These are phyloP conservation scores for Gracilariopsis chorda DNA, from an alignment of 23 red algal genomes.

Conservation along the genomic window DNA sequence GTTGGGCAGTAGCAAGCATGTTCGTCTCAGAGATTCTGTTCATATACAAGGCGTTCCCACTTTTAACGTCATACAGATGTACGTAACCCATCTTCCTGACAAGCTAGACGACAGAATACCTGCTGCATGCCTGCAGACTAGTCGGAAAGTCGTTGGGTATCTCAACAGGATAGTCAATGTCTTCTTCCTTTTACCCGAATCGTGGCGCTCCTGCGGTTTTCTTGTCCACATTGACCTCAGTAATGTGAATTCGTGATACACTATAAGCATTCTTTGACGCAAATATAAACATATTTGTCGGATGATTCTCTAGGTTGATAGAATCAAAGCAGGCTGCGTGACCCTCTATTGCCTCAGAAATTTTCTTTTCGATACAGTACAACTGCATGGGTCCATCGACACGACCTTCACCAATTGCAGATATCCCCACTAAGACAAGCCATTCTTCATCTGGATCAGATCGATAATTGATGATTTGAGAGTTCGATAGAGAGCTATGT, in stretches of 20 bases:
- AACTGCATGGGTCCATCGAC: constrained; percentile 86
- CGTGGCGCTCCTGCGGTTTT: constrained; percentile 86
- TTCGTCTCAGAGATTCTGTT: constrained; percentile 88
- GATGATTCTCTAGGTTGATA: constrained; percentile 38
- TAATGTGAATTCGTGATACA: constrained; percentile 69
- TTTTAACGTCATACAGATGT: constrained; percentile 84
- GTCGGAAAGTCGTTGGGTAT: constrained; percentile 66
- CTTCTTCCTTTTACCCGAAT: constrained; percentile 82
- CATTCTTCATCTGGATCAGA: constrained; percentile 73
- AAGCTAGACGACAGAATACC: constrained; percentile 69
- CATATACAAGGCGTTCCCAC: constrained; percentile 78
- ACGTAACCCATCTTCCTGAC: constrained; percentile 90
- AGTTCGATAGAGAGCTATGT: constrained; percentile 57
- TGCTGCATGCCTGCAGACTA: constrained; percentile 72
- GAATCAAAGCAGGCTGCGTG: constrained; percentile 80
- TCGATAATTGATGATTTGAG: constrained; percentile 89
- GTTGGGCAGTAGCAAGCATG: constrained; percentile 59
- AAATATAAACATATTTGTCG: constrained; percentile 82
- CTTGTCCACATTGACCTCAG: constrained; percentile 83
- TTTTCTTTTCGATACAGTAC: constrained; percentile 72
- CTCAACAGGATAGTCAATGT: constrained; percentile 81
- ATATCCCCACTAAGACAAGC: constrained; percentile 84
- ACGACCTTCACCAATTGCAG: constrained; percentile 42
- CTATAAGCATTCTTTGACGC: constrained; percentile 58
- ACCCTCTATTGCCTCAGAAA: constrained; percentile 84